phyloP scores from a whole-genome alignment of 2,329 filamentous ascomycete species.

The Botrytis aclada region DNA sequence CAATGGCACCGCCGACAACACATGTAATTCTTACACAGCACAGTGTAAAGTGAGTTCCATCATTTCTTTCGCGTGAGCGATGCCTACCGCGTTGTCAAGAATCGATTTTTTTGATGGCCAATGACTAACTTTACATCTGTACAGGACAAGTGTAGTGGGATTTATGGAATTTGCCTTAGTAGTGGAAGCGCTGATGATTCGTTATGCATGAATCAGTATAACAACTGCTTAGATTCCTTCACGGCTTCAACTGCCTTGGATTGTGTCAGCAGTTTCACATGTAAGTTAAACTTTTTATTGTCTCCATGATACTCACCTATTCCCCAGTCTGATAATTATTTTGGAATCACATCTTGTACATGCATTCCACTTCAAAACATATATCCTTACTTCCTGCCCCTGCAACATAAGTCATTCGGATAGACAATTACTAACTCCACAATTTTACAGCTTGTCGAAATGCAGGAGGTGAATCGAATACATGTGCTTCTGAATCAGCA shows the following conservation, averaged over 20 bases:
- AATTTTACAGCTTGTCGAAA: background rate
- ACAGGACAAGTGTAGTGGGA: conserved; percentile 21
- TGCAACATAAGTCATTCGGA: background rate
- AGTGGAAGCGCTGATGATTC: conserved; percentile 18
- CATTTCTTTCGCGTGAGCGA: background rate
- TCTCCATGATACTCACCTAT: background rate
- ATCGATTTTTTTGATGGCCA: background rate
- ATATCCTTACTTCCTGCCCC: background rate
- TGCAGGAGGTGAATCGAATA: conserved; percentile 18
- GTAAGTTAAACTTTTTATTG: background rate
- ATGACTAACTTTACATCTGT: background rate
- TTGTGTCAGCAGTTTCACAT: conserved; percentile 20
- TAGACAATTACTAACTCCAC: background rate
- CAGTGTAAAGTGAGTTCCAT: conserved; percentile 18
- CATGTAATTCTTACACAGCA: conserved; percentile 22
- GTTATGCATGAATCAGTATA: conserved; percentile 24
- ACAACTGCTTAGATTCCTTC: conserved; percentile 23
- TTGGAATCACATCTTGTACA: background rate
- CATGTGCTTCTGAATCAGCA: conserved; percentile 19
- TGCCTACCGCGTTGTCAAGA: background rate
- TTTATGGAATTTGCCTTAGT: conserved; percentile 21
- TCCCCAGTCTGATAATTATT: too few species aligned
- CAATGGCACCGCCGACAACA: conserved; percentile 19
- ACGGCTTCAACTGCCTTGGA: conserved; percentile 19
- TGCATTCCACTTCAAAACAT: too few species aligned